Conservation (phyloP, 2,329 filamentous ascomycete species). For the Chrysosporium queenslandicum region DNA sequence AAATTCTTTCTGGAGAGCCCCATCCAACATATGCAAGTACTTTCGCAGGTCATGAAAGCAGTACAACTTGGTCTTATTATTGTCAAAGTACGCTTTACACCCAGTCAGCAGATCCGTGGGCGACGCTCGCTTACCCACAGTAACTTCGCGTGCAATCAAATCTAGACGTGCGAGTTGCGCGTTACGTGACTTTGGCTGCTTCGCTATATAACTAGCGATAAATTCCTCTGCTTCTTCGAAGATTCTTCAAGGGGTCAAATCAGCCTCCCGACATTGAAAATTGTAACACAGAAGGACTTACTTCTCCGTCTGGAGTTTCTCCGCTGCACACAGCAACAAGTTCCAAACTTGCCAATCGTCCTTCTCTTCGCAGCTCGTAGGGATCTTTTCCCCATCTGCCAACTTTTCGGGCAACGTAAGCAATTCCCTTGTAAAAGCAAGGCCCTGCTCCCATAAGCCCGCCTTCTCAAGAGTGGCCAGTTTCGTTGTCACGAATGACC, state of each 20-base stretch:
- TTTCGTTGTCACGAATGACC: conserved; percentile 33
- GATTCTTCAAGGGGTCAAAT: conserved; percentile 22
- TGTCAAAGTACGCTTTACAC: conserved; percentile 35
- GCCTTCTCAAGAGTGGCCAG: conserved; percentile 30
- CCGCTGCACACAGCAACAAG: conserved; percentile 30
- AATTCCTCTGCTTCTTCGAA: conserved; percentile 26
- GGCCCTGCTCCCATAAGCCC: conserved; percentile 32
- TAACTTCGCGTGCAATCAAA: conserved; percentile 21
- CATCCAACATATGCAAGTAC: conserved; percentile 27
- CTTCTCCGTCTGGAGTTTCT: conserved; percentile 26
- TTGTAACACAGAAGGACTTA: conserved; percentile 20
- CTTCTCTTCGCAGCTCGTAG: conserved; percentile 25
- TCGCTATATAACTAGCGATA: conserved; percentile 28
- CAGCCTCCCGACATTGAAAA: not conserved
- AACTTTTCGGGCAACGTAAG: conserved; percentile 30
- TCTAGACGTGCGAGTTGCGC: conserved; percentile 33
- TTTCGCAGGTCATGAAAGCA: conserved; percentile 38
- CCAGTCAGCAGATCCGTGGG: conserved; percentile 28
- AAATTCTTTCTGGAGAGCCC: conserved; percentile 22
- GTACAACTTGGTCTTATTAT: conserved; percentile 35
- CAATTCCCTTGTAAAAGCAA: conserved; percentile 30
- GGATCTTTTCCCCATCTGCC: conserved; percentile 19
- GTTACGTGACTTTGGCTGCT: conserved; percentile 35
- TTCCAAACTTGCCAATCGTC: conserved; percentile 41
- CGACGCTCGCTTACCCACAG: conserved; percentile 21